A percentile compares a stretch with the other conserved stretches of the same genome.
phyloP scores from a whole-genome alignment of 306 rosid species.

The Hippophae tibetana region DNA sequence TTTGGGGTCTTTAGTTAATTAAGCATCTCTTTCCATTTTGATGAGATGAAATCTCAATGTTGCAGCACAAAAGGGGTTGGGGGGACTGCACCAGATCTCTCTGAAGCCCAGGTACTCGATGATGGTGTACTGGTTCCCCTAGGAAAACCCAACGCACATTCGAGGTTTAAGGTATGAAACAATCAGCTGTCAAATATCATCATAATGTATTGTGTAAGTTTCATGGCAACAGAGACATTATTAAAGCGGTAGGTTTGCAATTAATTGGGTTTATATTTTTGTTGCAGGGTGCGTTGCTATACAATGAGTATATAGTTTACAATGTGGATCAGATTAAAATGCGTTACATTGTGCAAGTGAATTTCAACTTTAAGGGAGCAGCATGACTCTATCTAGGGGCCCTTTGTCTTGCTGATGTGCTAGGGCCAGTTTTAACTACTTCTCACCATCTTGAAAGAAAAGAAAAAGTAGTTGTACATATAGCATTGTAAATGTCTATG shows the following conservation, averaged over 20 bases:
- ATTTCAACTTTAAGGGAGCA: slow-evolving; percentile 47
- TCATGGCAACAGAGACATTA: background rate
- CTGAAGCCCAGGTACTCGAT: slow-evolving; percentile 48
- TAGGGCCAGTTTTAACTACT: background rate
- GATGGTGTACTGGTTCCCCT: slow-evolving; percentile 66
- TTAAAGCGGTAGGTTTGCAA: background rate
- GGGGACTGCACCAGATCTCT: slow-evolving; percentile 59
- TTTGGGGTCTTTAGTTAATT: background rate
- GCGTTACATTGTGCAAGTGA: slow-evolving; percentile 72
- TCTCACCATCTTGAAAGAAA: background rate
- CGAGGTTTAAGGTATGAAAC: slow-evolving; percentile 30
- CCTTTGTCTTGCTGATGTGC: background rate
- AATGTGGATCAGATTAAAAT: slow-evolving; percentile 76
- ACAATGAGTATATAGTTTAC: slow-evolving; percentile 90
- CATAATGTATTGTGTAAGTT: background rate
- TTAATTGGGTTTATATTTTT: background rate
- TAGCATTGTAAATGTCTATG: too few relatives aligned
- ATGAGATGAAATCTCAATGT: slow-evolving; percentile 17
- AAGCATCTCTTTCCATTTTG: slow-evolving; percentile 8
- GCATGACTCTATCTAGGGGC: background rate
- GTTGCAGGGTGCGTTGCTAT: slow-evolving; percentile 56
- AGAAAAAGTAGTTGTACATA: too few relatives aligned
- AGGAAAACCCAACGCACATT: slow-evolving; percentile 43
- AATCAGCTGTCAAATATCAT: background rate
- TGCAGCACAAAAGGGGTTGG: slow-evolving; percentile 90